phyloP scores from a whole-genome alignment of 1,284 basidiomycete species.

The Moesziomyces globuligerus region DNA sequence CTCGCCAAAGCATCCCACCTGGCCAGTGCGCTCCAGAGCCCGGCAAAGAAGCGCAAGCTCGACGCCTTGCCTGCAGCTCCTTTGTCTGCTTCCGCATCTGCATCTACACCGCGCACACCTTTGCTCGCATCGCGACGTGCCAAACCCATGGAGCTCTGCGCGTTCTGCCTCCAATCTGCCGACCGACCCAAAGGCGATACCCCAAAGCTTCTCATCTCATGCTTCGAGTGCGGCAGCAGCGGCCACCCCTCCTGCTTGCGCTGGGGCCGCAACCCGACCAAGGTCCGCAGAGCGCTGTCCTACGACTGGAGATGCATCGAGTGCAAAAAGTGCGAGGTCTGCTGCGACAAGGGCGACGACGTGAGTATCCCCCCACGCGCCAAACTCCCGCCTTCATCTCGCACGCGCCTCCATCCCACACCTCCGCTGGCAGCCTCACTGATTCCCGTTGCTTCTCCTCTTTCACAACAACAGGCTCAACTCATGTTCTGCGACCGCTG shows the following conservation, averaged over 20 bases:
- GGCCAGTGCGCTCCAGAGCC: constrained; percentile 6
- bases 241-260: constrained; percentile 66
- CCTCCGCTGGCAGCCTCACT: constrained; percentile 4
- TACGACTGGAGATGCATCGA: constrained; percentile 91
- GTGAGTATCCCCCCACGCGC: constrained; percentile 72
- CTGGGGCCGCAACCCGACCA: constrained; percentile 68
- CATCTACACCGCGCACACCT: neutral
- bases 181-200: constrained; percentile 34
- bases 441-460: neutral
- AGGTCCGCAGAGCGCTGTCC: constrained; percentile 69
- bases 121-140: constrained; percentile 8
- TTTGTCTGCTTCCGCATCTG: neutral
- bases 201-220: constrained; percentile 61
- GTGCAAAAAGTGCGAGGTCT: constrained; percentile 93
- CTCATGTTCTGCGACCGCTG: constrained; percentile 94
- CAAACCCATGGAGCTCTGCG: constrained; percentile 54
- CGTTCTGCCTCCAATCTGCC: constrained; percentile 62
- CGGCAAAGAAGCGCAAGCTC: constrained; percentile 41
- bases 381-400: constrained; percentile 4
- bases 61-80: constrained; percentile 6
- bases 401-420: constrained; percentile 20
- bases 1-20: constrained; percentile 6
- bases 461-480: constrained; percentile 72
- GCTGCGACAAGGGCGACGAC: constrained; percentile 85
- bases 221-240: constrained; percentile 66